Evolutionary conservation across 2,329 filamentous ascomycete genomes (phyloP), one percentile per base, ranked within the genome.

Genomic region (Aspergillus versicolor): DNA sequence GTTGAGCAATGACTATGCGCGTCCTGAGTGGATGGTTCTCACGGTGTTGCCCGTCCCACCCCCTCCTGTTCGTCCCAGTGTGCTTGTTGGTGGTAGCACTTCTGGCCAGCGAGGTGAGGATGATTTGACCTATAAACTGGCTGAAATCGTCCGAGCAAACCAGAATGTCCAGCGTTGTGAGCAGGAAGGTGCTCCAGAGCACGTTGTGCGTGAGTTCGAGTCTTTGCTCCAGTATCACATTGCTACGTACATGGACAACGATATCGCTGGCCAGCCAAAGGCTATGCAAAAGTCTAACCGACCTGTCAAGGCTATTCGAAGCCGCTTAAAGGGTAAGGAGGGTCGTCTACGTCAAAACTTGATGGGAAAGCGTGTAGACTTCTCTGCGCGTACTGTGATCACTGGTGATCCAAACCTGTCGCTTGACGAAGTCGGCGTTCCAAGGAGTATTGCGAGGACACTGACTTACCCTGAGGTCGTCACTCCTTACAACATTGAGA

Each of bases 361-460:
- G 82, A 99, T 99, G 95, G 94, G 94, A 63, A 99, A 99, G 79
- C 92, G 92, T 86, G 94, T 99, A 60, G 94, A 99, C 73, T 99
- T 99, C 71, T 99, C 95, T 0, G 95, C 95, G 38, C 94, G 94
- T 88, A 99, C 95, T 32, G 94, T 99, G 79, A 99, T 99, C 74
- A 99, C 95, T 52, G 94, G 94, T 79, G 94, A 99, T 72, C 94
- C 94, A 58, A 99, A 97, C 72, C 79, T 99, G 65, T 96, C 92
- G 27, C 83, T 99, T 27, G 93, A 99, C 70, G 92, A 99, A 79
- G 95, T 99, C 61, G 94, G 95, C 76, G 94, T 99, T 43, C 94
- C 94, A 34, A 86, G 90, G 68, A 96, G 90, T 70, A 99, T 96
- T 67, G 95, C 95, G 4, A 85, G 89, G 67, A 96, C 90, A 1